These are phyloP conservation scores for Shiraia sp. DNA, from an alignment of 2,329 filamentous ascomycete genomes.

Conservation along the genomic window DNA sequence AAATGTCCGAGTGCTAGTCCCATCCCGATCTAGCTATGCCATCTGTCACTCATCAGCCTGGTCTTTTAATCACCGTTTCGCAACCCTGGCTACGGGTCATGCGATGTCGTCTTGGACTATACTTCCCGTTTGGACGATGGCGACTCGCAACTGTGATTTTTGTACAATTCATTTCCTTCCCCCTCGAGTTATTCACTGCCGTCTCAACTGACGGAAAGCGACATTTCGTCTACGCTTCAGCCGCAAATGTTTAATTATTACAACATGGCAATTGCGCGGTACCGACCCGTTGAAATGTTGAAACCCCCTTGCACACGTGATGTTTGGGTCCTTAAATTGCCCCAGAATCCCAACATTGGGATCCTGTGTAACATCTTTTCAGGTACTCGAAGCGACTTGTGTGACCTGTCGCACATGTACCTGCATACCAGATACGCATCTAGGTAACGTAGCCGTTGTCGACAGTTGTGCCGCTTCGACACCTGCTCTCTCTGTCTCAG, in stretches of 20 bases:
- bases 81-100: no score
- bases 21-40: no score
- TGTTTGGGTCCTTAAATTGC: not conserved
- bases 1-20: no score
- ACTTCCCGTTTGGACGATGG: no score
- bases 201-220: no score
- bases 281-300: not conserved
- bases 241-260: not conserved
- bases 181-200: no score
- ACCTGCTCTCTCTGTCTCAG: constrained; percentile 26
- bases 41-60: not conserved
- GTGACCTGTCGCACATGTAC: constrained; percentile 22
- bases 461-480: constrained; percentile 21
- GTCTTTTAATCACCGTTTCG: not conserved
- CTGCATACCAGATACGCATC: constrained; percentile 26
- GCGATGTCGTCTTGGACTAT: no score
- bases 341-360: constrained; percentile 8
- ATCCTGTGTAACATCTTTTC: constrained; percentile 13
- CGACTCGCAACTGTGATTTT: no score
- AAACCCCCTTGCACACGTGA: not conserved
- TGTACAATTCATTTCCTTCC: no score
- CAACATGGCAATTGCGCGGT: no score
- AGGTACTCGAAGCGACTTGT: constrained; percentile 18
- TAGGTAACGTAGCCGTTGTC: constrained; percentile 27
- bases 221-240: not conserved